Percentiles rank a stretch among this genome's conserved stretches.
phyloP scores from a whole-genome alignment of 1,139 yeast genomes.

The Wickerhamomyces sp. region DNA sequence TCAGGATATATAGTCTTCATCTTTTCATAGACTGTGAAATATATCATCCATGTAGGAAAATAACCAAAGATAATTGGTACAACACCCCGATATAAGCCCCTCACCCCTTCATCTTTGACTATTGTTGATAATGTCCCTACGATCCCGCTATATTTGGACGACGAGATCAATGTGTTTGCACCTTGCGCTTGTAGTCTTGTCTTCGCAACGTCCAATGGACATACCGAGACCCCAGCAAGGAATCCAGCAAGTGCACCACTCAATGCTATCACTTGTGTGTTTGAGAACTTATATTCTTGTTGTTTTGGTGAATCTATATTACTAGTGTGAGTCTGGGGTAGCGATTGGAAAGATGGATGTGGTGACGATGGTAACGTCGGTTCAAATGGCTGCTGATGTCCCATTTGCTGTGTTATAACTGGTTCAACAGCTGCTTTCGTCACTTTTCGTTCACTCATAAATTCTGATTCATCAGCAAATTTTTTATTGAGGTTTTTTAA shows the following conservation, averaged over 20 bases:
- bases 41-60: constrained; percentile 96
- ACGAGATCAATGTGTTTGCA: constrained; percentile 5
- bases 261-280: constrained; percentile 50
- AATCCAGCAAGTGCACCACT: constrained; percentile 94
- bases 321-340: background rate
- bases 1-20: constrained; percentile 52
- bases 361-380: background rate
- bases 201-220: constrained; percentile 92
- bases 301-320: background rate
- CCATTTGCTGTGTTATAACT: too few species aligned
- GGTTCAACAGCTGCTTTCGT: too few species aligned
- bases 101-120: constrained; percentile 67
- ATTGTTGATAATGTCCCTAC: constrained; percentile 60
- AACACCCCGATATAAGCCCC: constrained; percentile 86
- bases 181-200: constrained; percentile 96
- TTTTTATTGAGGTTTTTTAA: too few species aligned
- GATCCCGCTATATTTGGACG: constrained; percentile 50
- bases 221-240: constrained; percentile 82
- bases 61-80: constrained; percentile 91
- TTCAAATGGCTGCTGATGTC: background rate
- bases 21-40: constrained; percentile 83
- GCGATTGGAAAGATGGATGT: background rate
- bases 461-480: background rate
- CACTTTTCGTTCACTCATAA: background rate
- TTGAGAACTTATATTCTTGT: constrained; percentile 10